Evolutionary conservation across 129 eudicot genomes (phyloP).

Genomic region (Apium graveolens): DNA sequence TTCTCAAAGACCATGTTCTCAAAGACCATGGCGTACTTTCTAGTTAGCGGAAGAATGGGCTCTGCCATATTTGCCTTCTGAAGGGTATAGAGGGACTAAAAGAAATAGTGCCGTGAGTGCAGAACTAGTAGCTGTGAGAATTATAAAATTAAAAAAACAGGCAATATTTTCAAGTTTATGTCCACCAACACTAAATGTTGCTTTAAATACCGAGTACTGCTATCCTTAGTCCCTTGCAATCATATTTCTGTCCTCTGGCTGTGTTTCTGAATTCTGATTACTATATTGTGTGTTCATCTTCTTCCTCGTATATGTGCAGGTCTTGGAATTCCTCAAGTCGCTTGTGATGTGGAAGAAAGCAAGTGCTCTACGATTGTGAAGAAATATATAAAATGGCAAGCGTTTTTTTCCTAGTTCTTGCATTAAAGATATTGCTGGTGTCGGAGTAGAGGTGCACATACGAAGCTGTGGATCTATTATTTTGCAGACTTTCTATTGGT

Average conservation of each 20-base stretch:
- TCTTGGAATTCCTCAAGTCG: constrained; percentile 69
- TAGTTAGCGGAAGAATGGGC: not conserved
- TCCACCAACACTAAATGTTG: not conserved
- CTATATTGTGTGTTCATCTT: not conserved
- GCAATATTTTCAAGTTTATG: not conserved
- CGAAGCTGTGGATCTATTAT: not conserved
- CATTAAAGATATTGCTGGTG: not conserved
- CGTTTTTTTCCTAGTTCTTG: not conserved
- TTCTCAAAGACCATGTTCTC: not conserved
- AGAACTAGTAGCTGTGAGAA: not conserved
- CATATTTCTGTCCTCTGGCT: not conserved
- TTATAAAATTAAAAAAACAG: not conserved
- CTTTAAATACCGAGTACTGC: not conserved
- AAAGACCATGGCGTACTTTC: not conserved
- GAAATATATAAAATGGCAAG: not conserved
- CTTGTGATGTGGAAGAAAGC: constrained; percentile 52
- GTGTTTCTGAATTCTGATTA: not conserved
- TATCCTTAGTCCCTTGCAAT: not conserved
- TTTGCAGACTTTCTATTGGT: not conserved
- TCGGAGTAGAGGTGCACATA: not conserved
- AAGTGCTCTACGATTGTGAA: constrained; percentile 10
- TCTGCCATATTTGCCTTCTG: not conserved
- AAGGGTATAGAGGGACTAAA: not conserved
- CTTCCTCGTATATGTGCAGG: constrained; percentile 29
- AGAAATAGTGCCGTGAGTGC: not conserved